Base-by-base conservation (phyloP, 1,284 basidiomycete species). In the Peniophora sp. region DNA sequence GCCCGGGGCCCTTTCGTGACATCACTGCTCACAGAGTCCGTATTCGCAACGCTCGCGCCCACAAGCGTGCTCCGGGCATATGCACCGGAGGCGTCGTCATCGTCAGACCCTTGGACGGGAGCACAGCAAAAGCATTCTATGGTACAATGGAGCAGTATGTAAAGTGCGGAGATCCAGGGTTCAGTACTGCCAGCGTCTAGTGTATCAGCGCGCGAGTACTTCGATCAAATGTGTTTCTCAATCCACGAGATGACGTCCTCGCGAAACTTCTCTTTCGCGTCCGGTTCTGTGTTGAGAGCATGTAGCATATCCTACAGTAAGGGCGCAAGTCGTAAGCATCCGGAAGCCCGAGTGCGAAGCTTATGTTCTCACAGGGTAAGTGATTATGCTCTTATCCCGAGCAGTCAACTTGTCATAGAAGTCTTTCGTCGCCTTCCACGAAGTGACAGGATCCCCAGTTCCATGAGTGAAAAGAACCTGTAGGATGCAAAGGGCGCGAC, bases 101-200 rank as follows among this genome's bases (percentile, higher is more conserved):
- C 27, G 27, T 6, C 27, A 32, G 12, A 32, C 6, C 27, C n/a
- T n/a, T n/a, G n/a, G n/a, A n/a, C n/a, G n/a, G n/a, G n/a, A n/a
- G n/a, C n/a, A n/a, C n/a, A n/a, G n/a, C n/a, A n/a, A n/a, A n/a
- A n/a, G n/a, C n/a, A n/a, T n/a, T n/a, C n/a, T 32, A 32, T 32
- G 27, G 12, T 32, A 32, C 27, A 32, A 12, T 32, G 27, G 51
- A 45, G 57, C 54, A 8, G 20, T n/a, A 43, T 43, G 44, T 3
- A 37, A 3, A 47, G 24, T 17, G 27, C 27, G 27, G 27, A 6
- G 27, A 32, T 32, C 27, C 27, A 32, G 27, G 6, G 12, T 32
- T 32, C n/a, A n/a, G n/a, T 32, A 32, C 12, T 6, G 5, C 27
- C 27, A 32, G 5, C 27, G 27, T 32, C 27, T 12, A 32, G 5